phyloP scores from a whole-genome alignment of 1,139 yeast genomes.

The Tardiomyces depauwii region DNA sequence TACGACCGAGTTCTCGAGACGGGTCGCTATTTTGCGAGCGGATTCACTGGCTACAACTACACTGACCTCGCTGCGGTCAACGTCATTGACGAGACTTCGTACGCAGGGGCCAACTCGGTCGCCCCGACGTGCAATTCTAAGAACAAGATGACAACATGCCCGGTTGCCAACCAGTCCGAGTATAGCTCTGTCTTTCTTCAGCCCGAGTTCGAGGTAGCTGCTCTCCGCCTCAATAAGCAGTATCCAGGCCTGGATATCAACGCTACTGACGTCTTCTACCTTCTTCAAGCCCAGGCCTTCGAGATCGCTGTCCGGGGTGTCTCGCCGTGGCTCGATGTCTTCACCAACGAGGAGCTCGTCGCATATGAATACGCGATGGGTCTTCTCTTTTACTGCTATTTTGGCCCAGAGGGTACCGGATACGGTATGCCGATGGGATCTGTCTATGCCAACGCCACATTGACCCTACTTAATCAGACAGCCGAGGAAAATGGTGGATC shows the following conservation, averaged over 20 bases:
- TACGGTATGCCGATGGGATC: conserved; percentile 35
- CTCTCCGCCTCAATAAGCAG: conserved; percentile 26
- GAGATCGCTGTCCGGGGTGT: conserved; percentile 41
- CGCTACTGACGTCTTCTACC: conserved; percentile 29
- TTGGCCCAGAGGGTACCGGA: conserved; percentile 41
- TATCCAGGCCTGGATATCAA: conserved; percentile 32
- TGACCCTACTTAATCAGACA: conserved; percentile 28
- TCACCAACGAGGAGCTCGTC: conserved; percentile 42
- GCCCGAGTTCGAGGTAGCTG: conserved; percentile 26
- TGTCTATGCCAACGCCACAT: conserved; percentile 38
- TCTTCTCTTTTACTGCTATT: conserved; percentile 35
- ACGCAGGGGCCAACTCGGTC: conserved; percentile 29
- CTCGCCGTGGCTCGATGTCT: conserved; percentile 43
- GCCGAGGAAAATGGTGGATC: conserved; percentile 22
- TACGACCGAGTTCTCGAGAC: conserved; percentile 27
- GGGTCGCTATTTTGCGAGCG: conserved; percentile 28
- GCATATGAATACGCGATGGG: conserved; percentile 36
- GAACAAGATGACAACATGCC: background rate
- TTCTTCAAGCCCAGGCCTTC: conserved; percentile 41
- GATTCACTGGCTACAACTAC: conserved; percentile 28
- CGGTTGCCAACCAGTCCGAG: background rate
- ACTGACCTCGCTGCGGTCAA: conserved; percentile 22
- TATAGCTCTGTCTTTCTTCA: background rate
- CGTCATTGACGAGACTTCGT: conserved; percentile 23
- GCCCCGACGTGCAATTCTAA: conserved; percentile 19